Evolutionary conservation across 164 flowering plant species (phyloP).

Genomic region (Macadamia integrifolia): DNA sequence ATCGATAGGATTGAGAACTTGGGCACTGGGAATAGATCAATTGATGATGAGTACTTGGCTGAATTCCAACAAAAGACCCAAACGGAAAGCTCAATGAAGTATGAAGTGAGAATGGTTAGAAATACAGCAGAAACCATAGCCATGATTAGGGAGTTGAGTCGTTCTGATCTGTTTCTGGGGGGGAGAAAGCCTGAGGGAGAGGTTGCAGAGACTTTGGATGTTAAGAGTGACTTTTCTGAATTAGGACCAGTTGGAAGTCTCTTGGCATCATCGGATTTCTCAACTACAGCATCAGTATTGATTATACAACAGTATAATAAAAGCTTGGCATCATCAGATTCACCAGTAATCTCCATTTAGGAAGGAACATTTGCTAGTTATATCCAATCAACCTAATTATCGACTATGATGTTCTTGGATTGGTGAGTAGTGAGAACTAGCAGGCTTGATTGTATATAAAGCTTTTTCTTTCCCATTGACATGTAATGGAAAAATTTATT

Average conservation of each 20-base stretch:
- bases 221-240: too few species aligned
- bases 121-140: conserved; percentile 22
- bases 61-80: conserved; percentile 23
- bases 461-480: too few species aligned
- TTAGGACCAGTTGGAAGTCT: conserved; percentile 54
- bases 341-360: too few species aligned
- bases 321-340: not conserved
- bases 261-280: conserved; percentile 38
- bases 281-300: conserved; percentile 59
- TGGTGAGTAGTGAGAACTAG: too few species aligned
- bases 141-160: conserved; percentile 12
- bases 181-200: conserved; percentile 42
- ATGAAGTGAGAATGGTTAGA: conserved; percentile 27
- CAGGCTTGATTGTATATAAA: too few species aligned
- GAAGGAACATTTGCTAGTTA: too few species aligned
- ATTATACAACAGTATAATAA: conserved; percentile 55
- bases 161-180: conserved; percentile 43
- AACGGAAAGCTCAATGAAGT: conserved; percentile 17
- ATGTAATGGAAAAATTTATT: too few species aligned
- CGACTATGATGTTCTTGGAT: too few species aligned
- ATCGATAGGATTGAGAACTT: conserved; percentile 8
- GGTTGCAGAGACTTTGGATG: conserved; percentile 13
- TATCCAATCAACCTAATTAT: too few species aligned
- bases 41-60: conserved; percentile 30
- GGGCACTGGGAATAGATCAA: not conserved